These are phyloP conservation scores for Podospora conica DNA, from an alignment of 495 filamentous ascomycete genomes.

Conservation along the genomic window DNA sequence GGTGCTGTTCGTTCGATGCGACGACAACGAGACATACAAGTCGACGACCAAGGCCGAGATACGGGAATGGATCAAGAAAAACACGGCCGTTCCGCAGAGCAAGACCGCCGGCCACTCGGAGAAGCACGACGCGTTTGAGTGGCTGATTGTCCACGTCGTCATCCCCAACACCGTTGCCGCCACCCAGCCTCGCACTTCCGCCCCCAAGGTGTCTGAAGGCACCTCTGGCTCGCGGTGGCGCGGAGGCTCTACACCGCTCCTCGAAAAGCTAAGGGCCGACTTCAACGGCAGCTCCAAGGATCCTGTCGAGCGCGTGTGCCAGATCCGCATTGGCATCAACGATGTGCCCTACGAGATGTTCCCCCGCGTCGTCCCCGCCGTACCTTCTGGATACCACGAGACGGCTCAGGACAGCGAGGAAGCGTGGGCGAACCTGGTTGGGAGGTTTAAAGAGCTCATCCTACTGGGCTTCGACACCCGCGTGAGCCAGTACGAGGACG, in stretches of 20 bases:
- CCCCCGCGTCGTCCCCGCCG: conserved; percentile 49
- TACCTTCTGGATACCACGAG: conserved; percentile 55
- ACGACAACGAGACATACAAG: conserved; percentile 93
- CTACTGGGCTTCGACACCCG: conserved; percentile 84
- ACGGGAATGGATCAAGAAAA: conserved; percentile 82
- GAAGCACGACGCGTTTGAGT: conserved; percentile 96
- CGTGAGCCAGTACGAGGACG: conserved; percentile 92
- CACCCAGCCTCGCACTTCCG: conserved; percentile 54
- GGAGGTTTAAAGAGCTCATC: conserved; percentile 82
- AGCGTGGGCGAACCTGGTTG: conserved; percentile 75
- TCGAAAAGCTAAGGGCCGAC: conserved; percentile 86
- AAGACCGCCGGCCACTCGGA: conserved; percentile 43
- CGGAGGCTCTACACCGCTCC: conserved; percentile 66
- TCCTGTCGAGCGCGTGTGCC: conserved; percentile 70
- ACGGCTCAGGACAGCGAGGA: conserved; percentile 61
- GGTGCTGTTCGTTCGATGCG: conserved; percentile 79
- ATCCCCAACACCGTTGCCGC: conserved; percentile 72
- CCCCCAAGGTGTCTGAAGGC: conserved; percentile 30
- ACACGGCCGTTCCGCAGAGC: conserved; percentile 53
- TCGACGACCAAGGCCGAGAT: conserved; percentile 65
- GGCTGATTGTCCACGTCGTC: conserved; percentile 89
- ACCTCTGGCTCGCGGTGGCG: conserved; percentile 64
- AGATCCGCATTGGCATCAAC: conserved; percentile 68
- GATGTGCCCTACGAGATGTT: conserved; percentile 53
- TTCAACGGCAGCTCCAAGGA: conserved; percentile 84